A percentile compares a stretch with the other conserved stretches of the same genome.
These are phyloP conservation scores for Rutidosis leptorrhynchoides DNA, from an alignment of 129 eudicot genomes.

Conservation along the genomic window DNA sequence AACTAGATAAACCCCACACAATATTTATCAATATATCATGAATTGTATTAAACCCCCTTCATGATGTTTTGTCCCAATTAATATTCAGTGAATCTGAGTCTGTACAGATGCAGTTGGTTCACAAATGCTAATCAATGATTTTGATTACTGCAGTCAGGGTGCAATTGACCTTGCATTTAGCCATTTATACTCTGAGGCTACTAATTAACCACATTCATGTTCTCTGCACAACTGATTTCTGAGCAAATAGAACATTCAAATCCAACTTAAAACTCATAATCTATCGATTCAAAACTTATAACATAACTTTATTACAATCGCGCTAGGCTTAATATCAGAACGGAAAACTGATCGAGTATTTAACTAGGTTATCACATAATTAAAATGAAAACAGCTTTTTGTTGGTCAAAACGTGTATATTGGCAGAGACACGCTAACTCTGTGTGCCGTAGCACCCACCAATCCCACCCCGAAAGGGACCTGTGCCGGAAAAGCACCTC, in stretches of 20 bases:
- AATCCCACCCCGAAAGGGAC: no score
- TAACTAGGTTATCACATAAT: no score
- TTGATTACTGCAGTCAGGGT: slow-evolving; percentile 12
- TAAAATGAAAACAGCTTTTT: no score
- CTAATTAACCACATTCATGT: slow-evolving; percentile 5
- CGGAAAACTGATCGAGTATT: no score
- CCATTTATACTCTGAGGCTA: neutral
- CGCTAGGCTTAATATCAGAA: neutral
- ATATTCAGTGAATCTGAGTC: slow-evolving; percentile 9
- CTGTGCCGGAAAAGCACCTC: no score
- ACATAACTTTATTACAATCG: neutral
- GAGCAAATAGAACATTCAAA: neutral
- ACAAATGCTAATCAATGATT: slow-evolving; percentile 26
- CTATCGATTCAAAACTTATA: neutral
- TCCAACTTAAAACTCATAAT: neutral
- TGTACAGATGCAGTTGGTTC: slow-evolving; percentile 8
- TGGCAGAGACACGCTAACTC: no score
- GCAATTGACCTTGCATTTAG: slow-evolving; percentile 6
- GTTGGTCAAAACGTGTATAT: no score
- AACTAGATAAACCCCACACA: slow-evolving; percentile 10
- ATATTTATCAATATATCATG: slow-evolving; percentile 1
- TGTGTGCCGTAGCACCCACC: no score
- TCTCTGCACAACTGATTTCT: neutral
- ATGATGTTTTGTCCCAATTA: slow-evolving; percentile 13
- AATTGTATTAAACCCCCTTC: slow-evolving; percentile 21